phyloP scores from a whole-genome alignment of 345 rosid genomes.

The Alliaria petiolata region DNA sequence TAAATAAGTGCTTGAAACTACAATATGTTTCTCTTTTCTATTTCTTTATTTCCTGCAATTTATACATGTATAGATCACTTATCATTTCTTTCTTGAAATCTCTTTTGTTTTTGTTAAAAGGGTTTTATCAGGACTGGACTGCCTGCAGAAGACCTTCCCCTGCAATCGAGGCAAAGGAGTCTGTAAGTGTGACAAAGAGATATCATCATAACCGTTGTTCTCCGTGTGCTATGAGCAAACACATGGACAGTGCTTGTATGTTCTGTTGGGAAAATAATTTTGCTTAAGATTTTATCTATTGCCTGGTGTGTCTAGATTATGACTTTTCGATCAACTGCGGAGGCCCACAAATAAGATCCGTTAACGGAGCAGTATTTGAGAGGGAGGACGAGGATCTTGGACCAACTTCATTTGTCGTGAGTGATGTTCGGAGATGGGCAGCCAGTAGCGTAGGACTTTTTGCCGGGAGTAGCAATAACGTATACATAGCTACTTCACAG shows the following conservation, averaged over 20 bases:
- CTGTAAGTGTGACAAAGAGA: constrained; percentile 42
- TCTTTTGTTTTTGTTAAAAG: no score
- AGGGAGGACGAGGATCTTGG: constrained; percentile 50
- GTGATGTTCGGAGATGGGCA: constrained; percentile 45
- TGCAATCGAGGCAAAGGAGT: constrained; percentile 51
- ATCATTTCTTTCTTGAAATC: background rate
- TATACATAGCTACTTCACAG: constrained; percentile 6
- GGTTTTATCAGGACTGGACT: constrained; percentile 48
- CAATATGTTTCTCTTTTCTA: no score
- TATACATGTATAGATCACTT: background rate
- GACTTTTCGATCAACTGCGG: constrained; percentile 61
- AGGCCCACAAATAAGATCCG: constrained; percentile 50
- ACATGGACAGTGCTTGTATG: background rate
- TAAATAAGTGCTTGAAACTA: no score
- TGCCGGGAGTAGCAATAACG: constrained; percentile 26
- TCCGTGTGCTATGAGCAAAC: no score
- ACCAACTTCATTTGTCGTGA: constrained; percentile 52
- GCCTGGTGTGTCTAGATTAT: constrained; percentile 44
- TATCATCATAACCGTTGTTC: background rate
- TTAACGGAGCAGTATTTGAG: constrained; percentile 38
- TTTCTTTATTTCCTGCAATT: no score
- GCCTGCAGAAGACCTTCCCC: constrained; percentile 66
- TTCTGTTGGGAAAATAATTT: no score
- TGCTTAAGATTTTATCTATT: no score
- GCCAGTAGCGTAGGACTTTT: constrained; percentile 47